Conservation (phyloP, 441 rosid genomes). For the Capsella rubella region DNA sequence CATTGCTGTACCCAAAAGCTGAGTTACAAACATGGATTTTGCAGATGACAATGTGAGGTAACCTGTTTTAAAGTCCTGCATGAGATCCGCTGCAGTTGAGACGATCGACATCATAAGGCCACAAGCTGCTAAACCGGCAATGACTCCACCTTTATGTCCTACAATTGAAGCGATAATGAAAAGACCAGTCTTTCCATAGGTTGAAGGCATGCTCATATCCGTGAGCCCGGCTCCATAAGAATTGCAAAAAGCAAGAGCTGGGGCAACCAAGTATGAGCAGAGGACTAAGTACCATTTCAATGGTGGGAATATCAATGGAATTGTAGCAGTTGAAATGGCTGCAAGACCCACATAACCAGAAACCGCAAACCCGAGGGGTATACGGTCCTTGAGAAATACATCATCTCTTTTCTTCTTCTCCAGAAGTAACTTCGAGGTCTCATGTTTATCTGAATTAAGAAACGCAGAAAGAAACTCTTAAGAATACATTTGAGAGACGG, state of each 20-base stretch:
- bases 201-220: constrained; percentile 75
- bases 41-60: constrained; percentile 84
- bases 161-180: constrained; percentile 78
- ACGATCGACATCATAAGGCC: constrained; percentile 90
- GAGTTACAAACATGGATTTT: constrained; percentile 88
- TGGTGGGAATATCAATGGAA: constrained; percentile 75
- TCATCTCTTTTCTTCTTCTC: constrained; percentile 71
- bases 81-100: constrained; percentile 86
- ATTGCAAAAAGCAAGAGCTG: constrained; percentile 89
- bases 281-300: constrained; percentile 81
- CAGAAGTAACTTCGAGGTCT: constrained; percentile 50
- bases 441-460: constrained; percentile 40
- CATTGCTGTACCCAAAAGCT: constrained; percentile 75
- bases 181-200: constrained; percentile 87
- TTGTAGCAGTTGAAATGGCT: constrained; percentile 68
- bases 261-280: constrained; percentile 73
- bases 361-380: constrained; percentile 72
- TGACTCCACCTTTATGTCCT: constrained; percentile 76
- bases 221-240: constrained; percentile 89
- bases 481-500: neutral
- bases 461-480: constrained; percentile 10
- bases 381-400: constrained; percentile 69
- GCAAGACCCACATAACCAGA: constrained; percentile 77
- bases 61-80: constrained; percentile 91
- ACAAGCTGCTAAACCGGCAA: constrained; percentile 79